Evolutionary conservation across 805 yeast genomes (phyloP).

Genomic region (Starmera pachycereana): DNA sequence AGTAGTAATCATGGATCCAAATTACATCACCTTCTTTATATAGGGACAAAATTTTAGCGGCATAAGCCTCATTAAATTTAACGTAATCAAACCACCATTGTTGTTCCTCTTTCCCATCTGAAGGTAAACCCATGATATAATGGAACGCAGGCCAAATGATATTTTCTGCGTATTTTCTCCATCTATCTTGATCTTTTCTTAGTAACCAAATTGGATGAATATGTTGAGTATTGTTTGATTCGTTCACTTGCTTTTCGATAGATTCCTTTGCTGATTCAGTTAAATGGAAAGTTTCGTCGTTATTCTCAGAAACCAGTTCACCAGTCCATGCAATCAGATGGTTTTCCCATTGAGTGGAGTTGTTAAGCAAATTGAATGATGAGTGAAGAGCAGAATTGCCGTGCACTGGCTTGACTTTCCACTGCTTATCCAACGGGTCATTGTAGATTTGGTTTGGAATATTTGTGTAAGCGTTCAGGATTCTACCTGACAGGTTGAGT

Average conservation of each 20-base stretch:
- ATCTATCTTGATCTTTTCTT: conserved; percentile 65
- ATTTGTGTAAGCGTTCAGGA: conserved; percentile 56
- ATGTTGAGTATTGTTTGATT: conserved; percentile 35
- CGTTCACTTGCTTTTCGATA: conserved; percentile 37
- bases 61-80: conserved; percentile 82
- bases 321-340: conserved; percentile 95
- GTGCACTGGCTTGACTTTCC: conserved; percentile 55
- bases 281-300: conserved; percentile 52
- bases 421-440: conserved; percentile 5
- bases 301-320: conserved; percentile 37
- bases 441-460: conserved; percentile 54
- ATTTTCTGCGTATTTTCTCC: conserved; percentile 87
- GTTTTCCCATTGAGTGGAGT: conserved; percentile 75
- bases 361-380: conserved; percentile 52
- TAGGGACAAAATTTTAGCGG: conserved; percentile 59
- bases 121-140: conserved; percentile 72
- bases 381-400: conserved; percentile 85
- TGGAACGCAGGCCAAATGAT: conserved; percentile 93
- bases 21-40: conserved; percentile 85
- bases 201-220: conserved; percentile 86
- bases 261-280: conserved; percentile 42
- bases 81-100: conserved; percentile 87
- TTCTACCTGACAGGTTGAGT: conserved; percentile 36
- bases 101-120: conserved; percentile 59
- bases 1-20: conserved; percentile 88